Conservation (phyloP, 139 green algal genomes). For the Haematococcus sp. region DNA sequence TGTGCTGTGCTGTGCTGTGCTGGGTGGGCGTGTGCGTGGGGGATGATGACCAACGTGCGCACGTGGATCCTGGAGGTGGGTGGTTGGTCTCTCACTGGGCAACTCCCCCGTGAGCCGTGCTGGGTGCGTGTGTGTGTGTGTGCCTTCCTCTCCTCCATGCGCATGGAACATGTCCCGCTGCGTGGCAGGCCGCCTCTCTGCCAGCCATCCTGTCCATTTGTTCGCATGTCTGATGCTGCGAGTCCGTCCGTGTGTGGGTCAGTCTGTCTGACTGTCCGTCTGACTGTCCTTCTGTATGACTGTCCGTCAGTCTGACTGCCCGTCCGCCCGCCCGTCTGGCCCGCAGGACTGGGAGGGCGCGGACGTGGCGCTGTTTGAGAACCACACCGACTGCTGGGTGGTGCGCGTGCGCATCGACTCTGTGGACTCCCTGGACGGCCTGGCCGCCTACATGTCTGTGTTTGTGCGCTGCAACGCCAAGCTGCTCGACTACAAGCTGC, state of each 20-base stretch:
- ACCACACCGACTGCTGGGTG: slow-evolving; percentile 60
- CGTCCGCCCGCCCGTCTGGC: not conserved
- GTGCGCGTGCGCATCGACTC: slow-evolving; percentile 12
- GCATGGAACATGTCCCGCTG: no score
- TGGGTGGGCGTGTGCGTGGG: no score
- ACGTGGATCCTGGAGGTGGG: slow-evolving; percentile 32
- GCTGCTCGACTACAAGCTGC: slow-evolving; percentile 37
- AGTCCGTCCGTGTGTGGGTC: no score
- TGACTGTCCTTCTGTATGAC: no score
- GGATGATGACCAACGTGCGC: slow-evolving; percentile 40
- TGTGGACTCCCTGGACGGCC: slow-evolving; percentile 20
- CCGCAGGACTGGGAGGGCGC: slow-evolving; percentile 48
- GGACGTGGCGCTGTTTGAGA: slow-evolving; percentile 47
- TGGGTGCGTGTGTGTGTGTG: no score
- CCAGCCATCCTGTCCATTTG: no score
- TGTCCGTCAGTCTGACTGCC: not conserved
- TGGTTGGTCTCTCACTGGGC: no score
- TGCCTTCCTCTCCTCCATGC: not conserved
- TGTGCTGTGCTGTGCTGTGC: no score
- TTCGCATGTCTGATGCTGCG: no score
- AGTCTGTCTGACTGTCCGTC: not conserved
- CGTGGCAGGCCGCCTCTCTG: no score
- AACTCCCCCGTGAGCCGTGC: no score
- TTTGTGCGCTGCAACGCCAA: slow-evolving; percentile 49
- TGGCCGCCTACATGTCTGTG: slow-evolving; percentile 60